Conservation (phyloP, 371 early-diverging fungal species). For the Mortierella sp. region DNA sequence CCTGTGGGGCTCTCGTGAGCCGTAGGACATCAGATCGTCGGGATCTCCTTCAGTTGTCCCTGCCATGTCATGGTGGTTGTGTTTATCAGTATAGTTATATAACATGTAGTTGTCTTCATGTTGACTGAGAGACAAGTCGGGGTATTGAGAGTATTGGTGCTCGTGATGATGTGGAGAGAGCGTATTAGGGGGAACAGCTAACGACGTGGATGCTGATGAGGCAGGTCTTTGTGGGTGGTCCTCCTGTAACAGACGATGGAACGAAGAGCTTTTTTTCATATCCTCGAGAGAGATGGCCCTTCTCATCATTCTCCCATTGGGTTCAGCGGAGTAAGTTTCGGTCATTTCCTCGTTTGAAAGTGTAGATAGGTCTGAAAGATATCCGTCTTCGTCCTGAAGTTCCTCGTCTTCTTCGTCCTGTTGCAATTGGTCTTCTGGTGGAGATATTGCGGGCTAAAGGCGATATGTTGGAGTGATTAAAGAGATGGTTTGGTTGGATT, state of each 20-base stretch:
- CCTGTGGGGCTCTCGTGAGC: not conserved
- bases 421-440: conserved; percentile 10
- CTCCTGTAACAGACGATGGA: not conserved
- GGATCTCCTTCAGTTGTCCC: not conserved
- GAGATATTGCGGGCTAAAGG: conserved; percentile 10
- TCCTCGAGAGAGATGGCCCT: conserved; percentile 18
- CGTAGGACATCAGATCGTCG: not conserved
- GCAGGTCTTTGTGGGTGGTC: conserved; percentile 11
- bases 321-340: not conserved
- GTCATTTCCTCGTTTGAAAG: conserved; percentile 11
- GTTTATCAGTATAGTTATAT: not conserved
- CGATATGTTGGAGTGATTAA: not conserved
- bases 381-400: conserved; percentile 23
- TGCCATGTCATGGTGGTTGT: not conserved
- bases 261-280: not conserved
- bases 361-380: conserved; percentile 24
- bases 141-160: not conserved
- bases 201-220: conserved; percentile 1
- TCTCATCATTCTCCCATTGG: conserved; percentile 4
- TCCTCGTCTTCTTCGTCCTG: conserved; percentile 14
- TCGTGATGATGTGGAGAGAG: conserved; percentile 1
- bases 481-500: not conserved
- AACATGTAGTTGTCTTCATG: not conserved
- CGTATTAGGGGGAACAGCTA: conserved; percentile 6
- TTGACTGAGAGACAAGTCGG: conserved; percentile 2